Conservation (phyloP, 371 early-diverging fungal species). For the Dichotomocladium elegans region DNA sequence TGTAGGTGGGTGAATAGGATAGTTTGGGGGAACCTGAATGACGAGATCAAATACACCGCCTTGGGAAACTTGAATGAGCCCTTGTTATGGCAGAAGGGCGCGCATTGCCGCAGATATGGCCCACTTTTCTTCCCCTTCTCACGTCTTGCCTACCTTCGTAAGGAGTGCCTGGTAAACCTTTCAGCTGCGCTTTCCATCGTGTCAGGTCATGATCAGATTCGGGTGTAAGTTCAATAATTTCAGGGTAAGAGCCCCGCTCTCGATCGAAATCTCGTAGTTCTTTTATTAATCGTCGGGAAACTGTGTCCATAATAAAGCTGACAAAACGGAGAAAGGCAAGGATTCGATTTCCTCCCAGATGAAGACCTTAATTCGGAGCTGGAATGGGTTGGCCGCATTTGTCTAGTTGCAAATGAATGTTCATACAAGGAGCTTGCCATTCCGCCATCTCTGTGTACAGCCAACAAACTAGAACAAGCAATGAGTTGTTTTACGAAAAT, state of each 20-base stretch:
- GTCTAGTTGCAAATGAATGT: no score
- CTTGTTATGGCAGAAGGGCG: background rate
- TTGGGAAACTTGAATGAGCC: constrained; percentile 6
- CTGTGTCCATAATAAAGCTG: constrained; percentile 36
- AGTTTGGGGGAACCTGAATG: constrained; percentile 56
- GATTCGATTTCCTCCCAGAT: no score
- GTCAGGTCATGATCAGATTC: constrained; percentile 76
- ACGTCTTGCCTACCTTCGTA: constrained; percentile 67
- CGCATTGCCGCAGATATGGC: background rate
- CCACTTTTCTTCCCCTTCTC: no score
- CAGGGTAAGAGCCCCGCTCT: constrained; percentile 48
- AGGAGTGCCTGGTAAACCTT: constrained; percentile 78
- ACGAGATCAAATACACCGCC: constrained; percentile 59
- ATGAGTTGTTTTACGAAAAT: no score
- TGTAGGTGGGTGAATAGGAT: constrained; percentile 74
- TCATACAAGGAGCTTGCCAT: no score
- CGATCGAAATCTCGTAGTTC: constrained; percentile 58
- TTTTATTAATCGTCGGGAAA: constrained; percentile 60
- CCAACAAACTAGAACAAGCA: no score
- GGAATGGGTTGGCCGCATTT: no score
- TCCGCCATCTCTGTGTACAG: no score
- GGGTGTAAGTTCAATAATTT: constrained; percentile 60
- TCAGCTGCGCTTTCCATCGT: constrained; percentile 84
- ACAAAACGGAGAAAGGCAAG: background rate
- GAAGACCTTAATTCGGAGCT: no score